Evolutionary conservation across 2,329 filamentous ascomycete genomes (phyloP).

Genomic region (Diaporthe vaccinii): DNA sequence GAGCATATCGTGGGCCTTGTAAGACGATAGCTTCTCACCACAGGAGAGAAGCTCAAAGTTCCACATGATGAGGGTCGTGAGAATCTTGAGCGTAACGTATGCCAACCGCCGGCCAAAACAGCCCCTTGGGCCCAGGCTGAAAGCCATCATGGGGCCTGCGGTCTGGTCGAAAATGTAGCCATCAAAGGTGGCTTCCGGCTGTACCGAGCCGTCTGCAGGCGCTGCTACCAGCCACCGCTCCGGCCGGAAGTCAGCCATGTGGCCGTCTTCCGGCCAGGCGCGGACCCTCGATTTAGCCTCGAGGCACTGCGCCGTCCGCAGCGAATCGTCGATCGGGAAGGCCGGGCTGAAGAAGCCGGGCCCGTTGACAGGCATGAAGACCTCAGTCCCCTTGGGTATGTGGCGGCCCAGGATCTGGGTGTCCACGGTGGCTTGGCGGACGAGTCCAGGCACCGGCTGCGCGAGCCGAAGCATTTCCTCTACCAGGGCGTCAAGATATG

Average conservation of each 20-base stretch:
- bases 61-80: conserved; percentile 46
- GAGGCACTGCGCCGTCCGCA: conserved; percentile 11
- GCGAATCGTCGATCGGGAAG: neutral
- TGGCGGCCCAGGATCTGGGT: conserved; percentile 46
- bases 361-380: conserved; percentile 38
- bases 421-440: conserved; percentile 46
- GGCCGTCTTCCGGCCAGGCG: conserved; percentile 8
- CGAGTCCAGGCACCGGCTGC: conserved; percentile 44
- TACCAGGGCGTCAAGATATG: conserved; percentile 51
- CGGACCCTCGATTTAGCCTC: conserved; percentile 8
- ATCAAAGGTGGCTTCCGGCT: conserved; percentile 12
- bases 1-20: conserved; percentile 25
- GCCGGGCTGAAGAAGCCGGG: conserved; percentile 19
- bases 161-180: conserved; percentile 42
- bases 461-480: conserved; percentile 50
- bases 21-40: conserved; percentile 20
- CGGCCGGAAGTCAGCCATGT: conserved; percentile 7
- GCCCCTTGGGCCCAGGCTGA: conserved; percentile 44
- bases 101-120: conserved; percentile 48
- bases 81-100: conserved; percentile 47
- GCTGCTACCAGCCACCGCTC: conserved; percentile 14
- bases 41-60: conserved; percentile 41
- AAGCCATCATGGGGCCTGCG: conserved; percentile 46
- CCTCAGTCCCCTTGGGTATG: conserved; percentile 47
- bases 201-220: neutral